Evolutionary conservation across 2,329 filamentous ascomycete genomes (phyloP).

Genomic region (Chrysosporium queenslandicum): DNA sequence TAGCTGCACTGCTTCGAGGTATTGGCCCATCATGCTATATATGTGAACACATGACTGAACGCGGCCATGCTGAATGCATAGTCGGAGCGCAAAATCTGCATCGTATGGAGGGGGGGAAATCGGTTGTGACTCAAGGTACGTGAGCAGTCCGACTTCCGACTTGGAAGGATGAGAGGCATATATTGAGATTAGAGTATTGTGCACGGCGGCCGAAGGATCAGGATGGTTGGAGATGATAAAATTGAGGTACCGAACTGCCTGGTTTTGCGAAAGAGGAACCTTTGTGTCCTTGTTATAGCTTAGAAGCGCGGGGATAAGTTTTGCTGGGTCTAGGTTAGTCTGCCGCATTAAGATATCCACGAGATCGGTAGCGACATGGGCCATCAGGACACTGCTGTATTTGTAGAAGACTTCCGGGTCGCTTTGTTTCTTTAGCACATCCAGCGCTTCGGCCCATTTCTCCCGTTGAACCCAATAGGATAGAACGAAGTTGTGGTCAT

Average conservation of each 20-base stretch:
- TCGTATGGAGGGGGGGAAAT: slow-evolving; percentile 80
- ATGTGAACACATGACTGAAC: slow-evolving; percentile 95
- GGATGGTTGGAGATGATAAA: slow-evolving; percentile 78
- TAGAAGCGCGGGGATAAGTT: slow-evolving; percentile 82
- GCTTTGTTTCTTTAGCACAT: slow-evolving; percentile 84
- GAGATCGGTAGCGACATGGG: slow-evolving; percentile 69
- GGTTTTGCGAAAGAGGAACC: slow-evolving; percentile 63
- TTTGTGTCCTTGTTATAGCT: slow-evolving; percentile 74
- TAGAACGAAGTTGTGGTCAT: slow-evolving; percentile 89
- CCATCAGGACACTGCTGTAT: slow-evolving; percentile 95
- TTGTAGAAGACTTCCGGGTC: slow-evolving; percentile 90
- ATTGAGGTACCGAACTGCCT: slow-evolving; percentile 85
- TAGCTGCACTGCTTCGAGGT: slow-evolving; percentile 82
- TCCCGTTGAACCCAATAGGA: slow-evolving; percentile 97
- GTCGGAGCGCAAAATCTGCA: slow-evolving; percentile 85
- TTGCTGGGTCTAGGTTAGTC: slow-evolving; percentile 69
- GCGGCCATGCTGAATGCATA: slow-evolving; percentile 89
- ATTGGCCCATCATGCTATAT: slow-evolving; percentile 93
- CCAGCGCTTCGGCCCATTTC: slow-evolving; percentile 76
- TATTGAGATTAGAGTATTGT: slow-evolving; percentile 94
- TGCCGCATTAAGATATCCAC: slow-evolving; percentile 97
- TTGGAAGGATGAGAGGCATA: slow-evolving; percentile 77
- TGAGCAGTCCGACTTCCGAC: slow-evolving; percentile 74
- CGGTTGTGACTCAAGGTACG: slow-evolving; percentile 84
- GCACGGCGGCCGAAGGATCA: slow-evolving; percentile 73